Percentiles rank a stretch among this genome's conserved stretches.
phyloP scores from a whole-genome alignment of 2,329 filamentous ascomycete genomes.

The Alternaria sp. region DNA sequence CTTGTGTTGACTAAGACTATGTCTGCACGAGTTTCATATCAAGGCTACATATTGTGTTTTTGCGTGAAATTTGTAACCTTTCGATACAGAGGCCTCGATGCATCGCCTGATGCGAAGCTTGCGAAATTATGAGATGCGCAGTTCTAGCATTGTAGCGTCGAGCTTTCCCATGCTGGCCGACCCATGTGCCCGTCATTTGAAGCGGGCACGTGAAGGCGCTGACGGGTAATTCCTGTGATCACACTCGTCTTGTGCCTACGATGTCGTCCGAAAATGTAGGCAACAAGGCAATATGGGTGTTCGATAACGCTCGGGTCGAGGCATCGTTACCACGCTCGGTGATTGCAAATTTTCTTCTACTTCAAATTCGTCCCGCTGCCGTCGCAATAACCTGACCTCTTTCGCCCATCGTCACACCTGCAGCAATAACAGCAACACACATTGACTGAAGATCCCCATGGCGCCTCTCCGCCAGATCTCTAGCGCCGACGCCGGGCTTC shows the following conservation, averaged over 20 bases:
- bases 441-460: constrained; percentile 16
- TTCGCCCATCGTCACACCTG: background rate
- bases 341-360: background rate
- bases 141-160: background rate
- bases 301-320: background rate
- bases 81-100: background rate
- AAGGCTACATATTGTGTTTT: constrained; percentile 52
- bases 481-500: constrained; percentile 33
- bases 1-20: constrained; percentile 51
- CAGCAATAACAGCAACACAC: background rate
- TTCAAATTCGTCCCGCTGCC: background rate
- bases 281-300: background rate
- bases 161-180: background rate
- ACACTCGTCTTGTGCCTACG: background rate
- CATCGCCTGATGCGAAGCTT: background rate
- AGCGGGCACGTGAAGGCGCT: background rate
- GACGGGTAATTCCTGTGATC: background rate
- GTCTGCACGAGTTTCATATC: constrained; percentile 61
- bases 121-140: background rate
- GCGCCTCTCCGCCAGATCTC: constrained; percentile 22
- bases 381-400: background rate
- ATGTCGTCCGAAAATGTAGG: background rate
- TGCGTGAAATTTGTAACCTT: background rate
- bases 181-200: background rate
- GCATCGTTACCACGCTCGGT: background rate